A percentile compares a stretch with the other conserved stretches of the same genome.
Evolutionary conservation across 257 asterid genomes (phyloP).

Genomic region (Przewalskia tangutica): DNA sequence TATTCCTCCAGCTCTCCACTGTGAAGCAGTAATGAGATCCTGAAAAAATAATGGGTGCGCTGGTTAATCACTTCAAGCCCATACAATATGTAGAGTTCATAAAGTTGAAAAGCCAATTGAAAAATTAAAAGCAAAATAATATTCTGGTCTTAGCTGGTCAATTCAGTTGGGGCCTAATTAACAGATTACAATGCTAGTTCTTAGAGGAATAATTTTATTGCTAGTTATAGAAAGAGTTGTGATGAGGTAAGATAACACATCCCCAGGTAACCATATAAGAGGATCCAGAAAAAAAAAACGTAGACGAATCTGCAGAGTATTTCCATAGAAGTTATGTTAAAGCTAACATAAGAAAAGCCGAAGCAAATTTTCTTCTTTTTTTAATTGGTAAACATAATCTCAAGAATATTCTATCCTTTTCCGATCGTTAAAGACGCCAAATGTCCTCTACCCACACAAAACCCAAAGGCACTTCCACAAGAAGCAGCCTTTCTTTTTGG

Average conservation of each 20-base stretch:
- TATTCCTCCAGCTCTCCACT: background rate
- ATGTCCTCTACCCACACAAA: background rate
- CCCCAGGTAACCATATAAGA: background rate
- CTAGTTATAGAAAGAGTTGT: background rate
- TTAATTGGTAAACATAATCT: background rate
- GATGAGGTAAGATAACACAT: background rate
- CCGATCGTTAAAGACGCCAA: background rate
- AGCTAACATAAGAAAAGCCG: background rate
- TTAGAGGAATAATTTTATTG: background rate
- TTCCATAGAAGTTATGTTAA: background rate
- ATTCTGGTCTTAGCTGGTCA: background rate
- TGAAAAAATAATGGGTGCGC: background rate
- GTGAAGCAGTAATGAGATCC: background rate
- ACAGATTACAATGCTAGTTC: background rate
- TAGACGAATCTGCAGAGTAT: background rate
- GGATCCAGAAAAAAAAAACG: background rate
- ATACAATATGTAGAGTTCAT: background rate
- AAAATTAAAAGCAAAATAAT: background rate
- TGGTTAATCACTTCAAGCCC: too few relatives aligned
- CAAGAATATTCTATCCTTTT: background rate
- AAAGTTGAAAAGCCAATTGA: background rate
- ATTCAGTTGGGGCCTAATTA: background rate
- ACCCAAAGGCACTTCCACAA: background rate
- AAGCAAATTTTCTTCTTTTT: background rate
- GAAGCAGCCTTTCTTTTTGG: background rate